Percentiles rank a stretch among this genome's conserved stretches.
These are phyloP conservation scores for Beta vulgaris DNA, from an alignment of 148 eudicot species.

Conservation along the genomic window DNA sequence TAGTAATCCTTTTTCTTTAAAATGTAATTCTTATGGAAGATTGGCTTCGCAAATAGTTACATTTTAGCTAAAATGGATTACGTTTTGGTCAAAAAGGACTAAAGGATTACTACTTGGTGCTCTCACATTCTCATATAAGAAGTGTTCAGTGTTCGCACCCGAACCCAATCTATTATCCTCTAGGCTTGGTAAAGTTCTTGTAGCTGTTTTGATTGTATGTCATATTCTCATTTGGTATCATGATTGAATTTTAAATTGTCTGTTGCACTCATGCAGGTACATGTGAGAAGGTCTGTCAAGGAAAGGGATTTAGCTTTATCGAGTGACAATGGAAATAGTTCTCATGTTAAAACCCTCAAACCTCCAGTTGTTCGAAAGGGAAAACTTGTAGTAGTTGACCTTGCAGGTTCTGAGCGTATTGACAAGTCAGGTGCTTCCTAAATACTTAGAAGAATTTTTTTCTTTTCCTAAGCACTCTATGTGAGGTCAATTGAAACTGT, in stretches of 20 bases:
- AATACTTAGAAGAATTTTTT: constrained; percentile 1
- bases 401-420: constrained; percentile 93
- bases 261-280: constrained; percentile 44
- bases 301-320: constrained; percentile 45
- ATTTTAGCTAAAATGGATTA: too few species aligned
- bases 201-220: neutral
- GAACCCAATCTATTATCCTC: too few species aligned
- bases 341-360: constrained; percentile 51
- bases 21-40: too few species aligned
- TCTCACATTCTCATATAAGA: too few species aligned
- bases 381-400: constrained; percentile 84
- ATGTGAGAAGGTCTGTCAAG: constrained; percentile 62
- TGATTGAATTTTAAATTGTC: constrained; percentile 13
- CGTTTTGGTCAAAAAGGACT: too few species aligned
- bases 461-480: neutral
- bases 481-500: neutral
- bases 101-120: too few species aligned
- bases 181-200: too few species aligned
- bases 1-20: too few species aligned
- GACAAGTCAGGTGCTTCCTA: constrained; percentile 68
- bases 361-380: constrained; percentile 69
- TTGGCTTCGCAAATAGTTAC: too few species aligned
- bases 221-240: neutral
- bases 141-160: too few species aligned
- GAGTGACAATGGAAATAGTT: constrained; percentile 50